A percentile compares a stretch with the other conserved stretches of the same genome.
phyloP scores from a whole-genome alignment of 2,329 filamentous ascomycete species.

The Coniochaeta ligniaria region DNA sequence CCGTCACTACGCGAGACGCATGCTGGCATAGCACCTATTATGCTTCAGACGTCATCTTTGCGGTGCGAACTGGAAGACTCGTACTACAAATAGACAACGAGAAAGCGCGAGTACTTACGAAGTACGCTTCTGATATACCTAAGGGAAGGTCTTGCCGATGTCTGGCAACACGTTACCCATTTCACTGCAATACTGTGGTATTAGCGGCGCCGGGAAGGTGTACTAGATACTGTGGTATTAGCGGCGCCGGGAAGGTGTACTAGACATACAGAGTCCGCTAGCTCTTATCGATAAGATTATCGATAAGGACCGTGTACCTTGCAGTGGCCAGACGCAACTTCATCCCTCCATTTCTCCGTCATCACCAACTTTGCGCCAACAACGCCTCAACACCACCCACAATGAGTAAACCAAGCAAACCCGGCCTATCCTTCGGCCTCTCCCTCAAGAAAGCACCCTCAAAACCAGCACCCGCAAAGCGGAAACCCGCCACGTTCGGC shows the following conservation, averaged over 20 bases:
- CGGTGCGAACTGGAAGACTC: too few relatives aligned
- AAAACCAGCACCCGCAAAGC: constrained; percentile 41
- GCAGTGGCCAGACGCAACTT: background rate
- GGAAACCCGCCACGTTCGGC: constrained; percentile 49
- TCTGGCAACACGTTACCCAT: background rate
- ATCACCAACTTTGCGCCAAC: background rate
- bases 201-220: background rate
- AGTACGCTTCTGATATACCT: background rate
- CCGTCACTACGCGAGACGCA: too few relatives aligned
- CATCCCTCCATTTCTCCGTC: background rate
- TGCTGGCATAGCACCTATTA: too few relatives aligned
- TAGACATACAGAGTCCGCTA: too few relatives aligned
- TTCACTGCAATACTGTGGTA: background rate
- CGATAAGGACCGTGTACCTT: background rate
- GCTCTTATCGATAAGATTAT: background rate
- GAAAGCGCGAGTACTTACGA: too few relatives aligned
- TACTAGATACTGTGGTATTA: background rate
- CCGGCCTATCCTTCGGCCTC: constrained; percentile 46
- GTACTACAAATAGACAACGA: too few relatives aligned
- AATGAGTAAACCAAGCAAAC: constrained; percentile 43
- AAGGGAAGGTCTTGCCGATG: background rate
- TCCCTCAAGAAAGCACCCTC: constrained; percentile 42
- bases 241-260: background rate
- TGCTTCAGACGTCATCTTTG: too few relatives aligned
- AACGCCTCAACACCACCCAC: background rate